Percentiles rank a stretch among this genome's conserved stretches.
Evolutionary conservation across 306 rosid genomes (phyloP).

Genomic region (Quercus ilex): DNA sequence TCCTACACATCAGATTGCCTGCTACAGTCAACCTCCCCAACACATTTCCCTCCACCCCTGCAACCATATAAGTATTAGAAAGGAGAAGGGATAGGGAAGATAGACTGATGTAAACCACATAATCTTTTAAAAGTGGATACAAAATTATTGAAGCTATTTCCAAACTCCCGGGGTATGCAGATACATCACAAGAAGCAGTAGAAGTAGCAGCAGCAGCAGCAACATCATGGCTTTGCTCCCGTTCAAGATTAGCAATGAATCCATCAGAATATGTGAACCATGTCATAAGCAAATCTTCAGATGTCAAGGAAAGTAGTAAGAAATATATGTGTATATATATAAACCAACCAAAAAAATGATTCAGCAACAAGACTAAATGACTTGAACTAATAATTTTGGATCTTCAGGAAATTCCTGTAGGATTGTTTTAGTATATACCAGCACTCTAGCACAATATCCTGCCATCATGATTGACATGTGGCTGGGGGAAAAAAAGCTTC

Average conservation of each 20-base stretch:
- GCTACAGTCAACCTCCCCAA: no score
- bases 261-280: constrained; percentile 86
- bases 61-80: background rate
- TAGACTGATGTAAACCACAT: background rate
- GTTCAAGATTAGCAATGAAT: background rate
- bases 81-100: background rate
- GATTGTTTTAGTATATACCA: constrained; percentile 9
- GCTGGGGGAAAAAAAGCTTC: background rate
- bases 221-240: constrained; percentile 8
- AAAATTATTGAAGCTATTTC: background rate
- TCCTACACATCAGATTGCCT: background rate
- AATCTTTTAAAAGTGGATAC: background rate
- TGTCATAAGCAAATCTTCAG: constrained; percentile 83
- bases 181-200: constrained; percentile 1
- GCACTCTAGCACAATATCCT: background rate
- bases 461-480: background rate
- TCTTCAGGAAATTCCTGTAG: background rate
- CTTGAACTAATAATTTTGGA: background rate
- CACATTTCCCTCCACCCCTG: background rate
- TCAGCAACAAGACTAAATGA: background rate
- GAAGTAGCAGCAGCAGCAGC: background rate
- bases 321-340: background rate
- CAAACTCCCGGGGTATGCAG: background rate
- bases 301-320: constrained; percentile 44
- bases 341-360: background rate